Conservation (phyloP, 768 basidiomycete genomes). For the Tricholoma hemisulphureum region DNA sequence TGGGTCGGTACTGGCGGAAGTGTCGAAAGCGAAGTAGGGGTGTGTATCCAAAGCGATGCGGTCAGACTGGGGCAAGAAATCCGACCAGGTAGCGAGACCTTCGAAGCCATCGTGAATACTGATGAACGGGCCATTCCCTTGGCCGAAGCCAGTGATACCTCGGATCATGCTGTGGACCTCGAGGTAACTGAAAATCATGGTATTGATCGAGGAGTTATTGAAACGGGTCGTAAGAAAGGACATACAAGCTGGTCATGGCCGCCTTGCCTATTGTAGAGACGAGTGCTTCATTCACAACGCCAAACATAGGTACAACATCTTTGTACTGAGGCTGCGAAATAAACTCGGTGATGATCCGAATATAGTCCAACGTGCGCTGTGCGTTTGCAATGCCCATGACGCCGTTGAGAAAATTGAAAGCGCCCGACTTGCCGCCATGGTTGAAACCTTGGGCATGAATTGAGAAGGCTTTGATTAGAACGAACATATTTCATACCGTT, state of each 20-base stretch:
- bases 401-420: slow-evolving; percentile 65
- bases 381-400: slow-evolving; percentile 89
- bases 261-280: slow-evolving; percentile 54
- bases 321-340: slow-evolving; percentile 77
- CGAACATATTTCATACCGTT: slow-evolving; percentile 44
- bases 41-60: slow-evolving; percentile 41
- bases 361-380: slow-evolving; percentile 73
- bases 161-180: slow-evolving; percentile 64
- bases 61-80: slow-evolving; percentile 39
- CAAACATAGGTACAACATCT: slow-evolving; percentile 61
- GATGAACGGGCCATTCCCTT: slow-evolving; percentile 62
- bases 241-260: slow-evolving; percentile 61
- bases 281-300: slow-evolving; percentile 64
- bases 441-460: slow-evolving; percentile 42
- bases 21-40: slow-evolving; percentile 49
- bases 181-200: slow-evolving; percentile 44
- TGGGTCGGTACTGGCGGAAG: slow-evolving; percentile 28
- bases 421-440: slow-evolving; percentile 61
- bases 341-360: slow-evolving; percentile 79
- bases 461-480: too few species aligned
- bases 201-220: slow-evolving; percentile 21
- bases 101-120: slow-evolving; percentile 47
- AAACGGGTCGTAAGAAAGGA: slow-evolving; percentile 35
- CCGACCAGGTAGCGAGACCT: slow-evolving; percentile 34
- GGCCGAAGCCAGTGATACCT: slow-evolving; percentile 69